Evolutionary conservation across 306 rosid species (phyloP).

Genomic region (Prunus campanulata): DNA sequence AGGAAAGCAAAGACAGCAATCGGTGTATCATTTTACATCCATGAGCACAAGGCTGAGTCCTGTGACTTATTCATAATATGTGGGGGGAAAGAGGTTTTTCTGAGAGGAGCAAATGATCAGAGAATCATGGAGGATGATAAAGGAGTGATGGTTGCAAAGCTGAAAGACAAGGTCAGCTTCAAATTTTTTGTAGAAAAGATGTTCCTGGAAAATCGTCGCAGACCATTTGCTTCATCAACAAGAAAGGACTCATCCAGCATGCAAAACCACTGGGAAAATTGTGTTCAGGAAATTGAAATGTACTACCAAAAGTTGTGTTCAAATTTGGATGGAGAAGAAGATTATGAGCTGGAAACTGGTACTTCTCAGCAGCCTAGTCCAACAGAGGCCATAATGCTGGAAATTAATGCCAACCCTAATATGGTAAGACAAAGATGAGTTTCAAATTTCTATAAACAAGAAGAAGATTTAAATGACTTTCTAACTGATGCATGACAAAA

Average conservation of each 20-base stretch:
- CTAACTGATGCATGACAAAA: not conserved
- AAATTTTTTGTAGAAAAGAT: conserved; percentile 50
- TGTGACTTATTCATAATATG: conserved; percentile 72
- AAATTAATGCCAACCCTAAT: conserved; percentile 30
- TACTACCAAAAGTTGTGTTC: conserved; percentile 51
- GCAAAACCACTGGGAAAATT: conserved; percentile 55
- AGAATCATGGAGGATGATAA: conserved; percentile 62
- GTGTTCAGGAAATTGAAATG: conserved; percentile 54
- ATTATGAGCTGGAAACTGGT: conserved; percentile 28
- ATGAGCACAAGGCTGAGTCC: conserved; percentile 61
- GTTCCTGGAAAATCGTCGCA: conserved; percentile 42
- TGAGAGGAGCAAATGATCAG: conserved; percentile 48
- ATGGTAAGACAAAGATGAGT: conserved; percentile 39
- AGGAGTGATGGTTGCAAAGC: conserved; percentile 48
- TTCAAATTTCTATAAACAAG: not conserved
- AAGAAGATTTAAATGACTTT: not conserved
- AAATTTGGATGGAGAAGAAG: conserved; percentile 39
- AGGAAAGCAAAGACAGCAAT: conserved; percentile 75
- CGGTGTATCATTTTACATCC: conserved; percentile 61
- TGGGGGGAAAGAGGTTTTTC: conserved; percentile 72
- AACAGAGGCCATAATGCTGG: conserved; percentile 40
- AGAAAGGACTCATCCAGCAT: conserved; percentile 32
- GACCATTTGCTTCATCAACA: conserved; percentile 34
- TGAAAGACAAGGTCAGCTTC: conserved; percentile 41
- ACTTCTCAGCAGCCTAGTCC: conserved; percentile 31